A percentile compares a stretch with the other conserved stretches of the same genome.
phyloP scores from a whole-genome alignment of 257 asterid species.

The Scutellaria barbata region DNA sequence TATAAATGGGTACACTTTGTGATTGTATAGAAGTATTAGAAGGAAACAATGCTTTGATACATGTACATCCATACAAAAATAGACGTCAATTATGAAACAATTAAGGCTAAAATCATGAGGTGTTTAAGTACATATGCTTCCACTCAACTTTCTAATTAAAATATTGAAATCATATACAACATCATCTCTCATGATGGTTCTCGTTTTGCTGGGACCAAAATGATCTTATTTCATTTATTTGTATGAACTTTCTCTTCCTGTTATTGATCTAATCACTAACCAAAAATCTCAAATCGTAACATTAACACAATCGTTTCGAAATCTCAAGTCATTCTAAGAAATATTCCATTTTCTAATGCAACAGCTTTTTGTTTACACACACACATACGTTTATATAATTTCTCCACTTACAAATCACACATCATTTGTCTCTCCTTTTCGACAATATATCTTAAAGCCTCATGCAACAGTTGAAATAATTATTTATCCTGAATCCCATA shows the following conservation, averaged over 20 bases:
- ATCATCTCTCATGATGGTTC: conserved; percentile 6
- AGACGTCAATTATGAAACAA: conserved; percentile 2
- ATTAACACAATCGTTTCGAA: neutral
- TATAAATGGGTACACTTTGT: conserved; percentile 18
- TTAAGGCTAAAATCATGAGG: neutral
- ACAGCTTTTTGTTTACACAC: neutral
- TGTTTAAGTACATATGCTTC: neutral
- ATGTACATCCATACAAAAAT: conserved; percentile 9
- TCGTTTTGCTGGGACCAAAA: neutral
- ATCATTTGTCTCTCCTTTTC: conserved; percentile 1
- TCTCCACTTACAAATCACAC: conserved; percentile 1
- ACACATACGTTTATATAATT: neutral
- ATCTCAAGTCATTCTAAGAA: neutral
- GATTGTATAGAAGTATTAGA: conserved; percentile 3
- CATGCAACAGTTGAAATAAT: neutral
- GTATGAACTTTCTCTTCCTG: neutral
- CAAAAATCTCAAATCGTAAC: neutral
- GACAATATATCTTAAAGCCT: neutral
- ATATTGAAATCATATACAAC: neutral
- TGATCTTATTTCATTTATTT: neutral
- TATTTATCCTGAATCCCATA: conserved; percentile 21
- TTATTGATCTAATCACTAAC: neutral
- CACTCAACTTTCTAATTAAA: neutral
- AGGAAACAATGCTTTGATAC: conserved; percentile 14
- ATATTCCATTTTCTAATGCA: neutral